These are phyloP conservation scores for Fraxinus nigra DNA, from an alignment of 305 asterid genomes.

Conservation along the genomic window DNA sequence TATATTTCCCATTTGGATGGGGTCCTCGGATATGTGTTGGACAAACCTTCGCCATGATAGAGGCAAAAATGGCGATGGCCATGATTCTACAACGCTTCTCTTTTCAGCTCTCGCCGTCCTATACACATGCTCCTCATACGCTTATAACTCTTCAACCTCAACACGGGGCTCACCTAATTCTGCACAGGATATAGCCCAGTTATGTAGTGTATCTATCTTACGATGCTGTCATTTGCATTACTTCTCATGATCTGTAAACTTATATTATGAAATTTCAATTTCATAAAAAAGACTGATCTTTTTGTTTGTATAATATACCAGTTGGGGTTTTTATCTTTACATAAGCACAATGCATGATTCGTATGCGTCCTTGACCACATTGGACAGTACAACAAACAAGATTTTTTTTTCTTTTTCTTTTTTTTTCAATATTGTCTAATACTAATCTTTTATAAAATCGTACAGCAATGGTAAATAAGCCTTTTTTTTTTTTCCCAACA, in stretches of 20 bases:
- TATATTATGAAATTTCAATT: not conserved
- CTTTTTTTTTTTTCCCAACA: no score
- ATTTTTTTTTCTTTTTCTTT: no score
- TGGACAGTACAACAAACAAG: no score
- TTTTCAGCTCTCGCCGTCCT: conserved; percentile 21
- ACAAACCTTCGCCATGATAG: conserved; percentile 22
- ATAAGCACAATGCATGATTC: no score
- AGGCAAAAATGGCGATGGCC: conserved; percentile 23
- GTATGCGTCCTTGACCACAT: no score
- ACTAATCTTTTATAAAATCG: no score
- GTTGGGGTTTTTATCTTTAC: no score
- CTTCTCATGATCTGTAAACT: not conserved
- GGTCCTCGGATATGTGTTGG: conserved; percentile 29
- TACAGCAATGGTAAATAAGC: no score
- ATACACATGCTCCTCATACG: conserved; percentile 20
- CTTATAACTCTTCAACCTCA: conserved; percentile 11
- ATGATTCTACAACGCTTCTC: conserved; percentile 27
- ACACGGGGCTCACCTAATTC: conserved; percentile 34
- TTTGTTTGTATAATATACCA: not conserved
- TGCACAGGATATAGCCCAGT: conserved; percentile 22
- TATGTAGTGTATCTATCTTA: not conserved
- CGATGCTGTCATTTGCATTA: not conserved
- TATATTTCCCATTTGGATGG: conserved; percentile 28
- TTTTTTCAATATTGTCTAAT: no score
- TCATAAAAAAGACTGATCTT: not conserved